These are phyloP conservation scores for Cyberlindnera subsufficiens DNA, from an alignment of 805 yeast genomes.

Conservation along the genomic window DNA sequence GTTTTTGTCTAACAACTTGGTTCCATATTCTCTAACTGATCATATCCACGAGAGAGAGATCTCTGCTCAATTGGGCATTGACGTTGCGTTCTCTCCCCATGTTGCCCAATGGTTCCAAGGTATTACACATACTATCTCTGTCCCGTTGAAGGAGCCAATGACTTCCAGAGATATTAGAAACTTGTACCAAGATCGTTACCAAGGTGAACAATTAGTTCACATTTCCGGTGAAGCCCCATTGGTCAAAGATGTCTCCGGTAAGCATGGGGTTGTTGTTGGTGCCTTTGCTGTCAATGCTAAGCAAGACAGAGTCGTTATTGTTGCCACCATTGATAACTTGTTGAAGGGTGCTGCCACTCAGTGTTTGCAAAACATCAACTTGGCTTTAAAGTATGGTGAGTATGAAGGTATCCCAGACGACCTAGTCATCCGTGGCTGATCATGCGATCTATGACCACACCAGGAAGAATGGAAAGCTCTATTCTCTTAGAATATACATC, in stretches of 20 bases:
- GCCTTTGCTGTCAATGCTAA: constrained; percentile 91
- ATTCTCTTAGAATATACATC: too few relatives aligned
- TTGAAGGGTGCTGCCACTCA: constrained; percentile 99
- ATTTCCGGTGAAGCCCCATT: constrained; percentile 90
- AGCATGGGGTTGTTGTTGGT: constrained; percentile 93
- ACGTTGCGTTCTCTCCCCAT: constrained; percentile 91
- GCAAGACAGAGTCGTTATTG: constrained; percentile 86
- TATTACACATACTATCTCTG: constrained; percentile 83
- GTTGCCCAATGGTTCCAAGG: constrained; percentile 99
- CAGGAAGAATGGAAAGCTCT: not conserved
- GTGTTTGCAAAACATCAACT: constrained; percentile 92
- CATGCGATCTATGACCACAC: not conserved
- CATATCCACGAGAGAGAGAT: constrained; percentile 96
- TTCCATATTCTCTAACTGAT: constrained; percentile 93
- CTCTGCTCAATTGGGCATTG: constrained; percentile 67
- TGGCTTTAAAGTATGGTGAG: constrained; percentile 86
- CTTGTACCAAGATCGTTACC: constrained; percentile 82
- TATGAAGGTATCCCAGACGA: constrained; percentile 90
- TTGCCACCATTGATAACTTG: constrained; percentile 92
- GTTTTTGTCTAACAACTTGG: constrained; percentile 71
- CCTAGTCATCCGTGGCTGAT: constrained; percentile 31
- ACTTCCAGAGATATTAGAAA: constrained; percentile 79
- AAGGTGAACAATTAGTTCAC: constrained; percentile 78
- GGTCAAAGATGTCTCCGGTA: constrained; percentile 86
- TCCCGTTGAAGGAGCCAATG: constrained; percentile 70